Evolutionary conservation across 192 early-diverging fungal genomes (phyloP), one percentile per base, ranked within the genome.

Genomic region (Lunasporangiospora selenospora): DNA sequence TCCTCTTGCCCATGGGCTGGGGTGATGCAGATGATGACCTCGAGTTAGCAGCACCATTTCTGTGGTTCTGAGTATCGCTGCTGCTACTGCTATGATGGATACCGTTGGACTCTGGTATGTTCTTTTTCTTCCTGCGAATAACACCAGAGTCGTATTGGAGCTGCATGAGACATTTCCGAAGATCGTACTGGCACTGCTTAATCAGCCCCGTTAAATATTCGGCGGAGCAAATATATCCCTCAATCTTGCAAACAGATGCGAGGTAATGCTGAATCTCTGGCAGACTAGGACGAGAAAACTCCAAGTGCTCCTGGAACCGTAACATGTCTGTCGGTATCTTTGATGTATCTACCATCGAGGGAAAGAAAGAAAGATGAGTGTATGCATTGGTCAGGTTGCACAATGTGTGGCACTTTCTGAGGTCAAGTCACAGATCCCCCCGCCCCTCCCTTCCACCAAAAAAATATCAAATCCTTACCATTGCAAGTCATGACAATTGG

Each of bases 401-500:
- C 15, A 3, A n/a, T 26, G 3, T 7, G 18, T n/a, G n/a, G n/a
- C n/a, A n/a, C n/a, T n/a, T n/a, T n/a, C n/a, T n/a, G n/a, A n/a
- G n/a, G n/a, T n/a, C n/a, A n/a, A n/a, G n/a, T n/a, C n/a, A n/a
- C n/a, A n/a, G n/a, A n/a, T n/a, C n/a, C n/a, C n/a, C n/a, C n/a
- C n/a, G n/a, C n/a, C n/a, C n/a, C n/a, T n/a, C n/a, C n/a, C n/a
- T n/a, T n/a, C n/a, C n/a, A 46, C 12, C 31, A 44, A 44, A 34
- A 38, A 33, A 27, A 59, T 38, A 37, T 15, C 23, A 16, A n/a
- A 13, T n/a, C 19, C 47, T 67, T 80, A 84, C 82, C 82, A 64
- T 87, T 89, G 70, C 92, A 92, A 0, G 89, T 93, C 67, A 95
- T 81, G n/a, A 93, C 82, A 24, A 95, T 92, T 0, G 93, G 93